Evolutionary conservation across 179 eudicot genomes (phyloP).

Genomic region (Beta corolliflora): DNA sequence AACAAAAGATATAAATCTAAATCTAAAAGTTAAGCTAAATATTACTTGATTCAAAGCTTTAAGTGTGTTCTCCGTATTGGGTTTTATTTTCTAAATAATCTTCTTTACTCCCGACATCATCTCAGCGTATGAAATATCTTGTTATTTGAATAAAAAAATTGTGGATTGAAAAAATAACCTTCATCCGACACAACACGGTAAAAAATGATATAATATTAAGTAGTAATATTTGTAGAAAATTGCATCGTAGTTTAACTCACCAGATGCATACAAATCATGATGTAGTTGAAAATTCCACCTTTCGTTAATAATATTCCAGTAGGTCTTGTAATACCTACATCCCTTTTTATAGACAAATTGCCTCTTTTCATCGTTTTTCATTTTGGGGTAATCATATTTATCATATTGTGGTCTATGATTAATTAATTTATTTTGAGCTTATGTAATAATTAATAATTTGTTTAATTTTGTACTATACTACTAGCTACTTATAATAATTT

Average conservation of each 20-base stretch:
- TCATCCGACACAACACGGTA: neutral
- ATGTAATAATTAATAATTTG: too few species aligned
- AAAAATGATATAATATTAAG: too few species aligned
- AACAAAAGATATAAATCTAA: neutral
- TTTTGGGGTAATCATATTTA: neutral
- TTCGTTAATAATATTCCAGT: neutral
- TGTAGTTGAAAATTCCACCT: neutral
- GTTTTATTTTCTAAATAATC: neutral
- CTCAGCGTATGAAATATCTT: neutral
- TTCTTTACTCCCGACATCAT: neutral
- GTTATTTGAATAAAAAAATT: neutral
- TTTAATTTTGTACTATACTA: too few species aligned
- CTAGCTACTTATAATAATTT: too few species aligned
- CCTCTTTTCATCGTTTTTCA: slow-evolving; percentile 12
- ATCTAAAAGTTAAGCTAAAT: too few species aligned
- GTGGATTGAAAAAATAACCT: slow-evolving; percentile 13
- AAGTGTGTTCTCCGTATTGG: neutral
- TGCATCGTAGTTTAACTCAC: neutral
- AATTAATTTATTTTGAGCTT: neutral
- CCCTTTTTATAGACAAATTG: neutral
- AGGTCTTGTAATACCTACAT: neutral
- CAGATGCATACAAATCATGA: neutral
- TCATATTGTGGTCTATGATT: neutral
- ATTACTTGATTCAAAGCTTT: slow-evolving; percentile 8
- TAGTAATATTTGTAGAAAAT: neutral